Base-by-base conservation (phyloP, 768 basidiomycete genomes). In the Cantharellus anzutake region DNA sequence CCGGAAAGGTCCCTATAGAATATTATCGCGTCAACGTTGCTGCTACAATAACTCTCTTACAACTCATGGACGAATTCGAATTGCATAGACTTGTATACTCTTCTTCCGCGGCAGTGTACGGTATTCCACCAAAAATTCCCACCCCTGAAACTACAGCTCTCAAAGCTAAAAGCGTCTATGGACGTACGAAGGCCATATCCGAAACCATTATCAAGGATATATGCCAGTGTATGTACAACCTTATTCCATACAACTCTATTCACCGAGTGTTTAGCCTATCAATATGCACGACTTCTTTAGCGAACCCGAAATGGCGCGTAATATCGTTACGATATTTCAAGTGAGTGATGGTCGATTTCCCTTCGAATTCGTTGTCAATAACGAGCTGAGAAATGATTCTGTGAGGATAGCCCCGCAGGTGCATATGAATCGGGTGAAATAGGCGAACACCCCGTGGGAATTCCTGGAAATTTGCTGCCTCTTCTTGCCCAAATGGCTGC, bases 311-410 rank as follows among this genome's bases (percentile, higher is more conserved):
- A 64, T 94, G 88, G 87, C 75, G 81, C 42, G 87, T 82, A 0
- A 80, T 96, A 67, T 87, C 88, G 51, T 75, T 98, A 63, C 80
- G 96, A 59, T 99, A 98, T 73, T 99, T 99, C 85, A 99, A 99
- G 86, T 88, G 64, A 68, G 77, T 68, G 35, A 3, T 55, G 11
- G 51, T 35, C n/a, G 29, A 16, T 60, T n/a, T n/a, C n/a, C n/a
- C n/a, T n/a, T n/a, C n/a, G n/a, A n/a, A n/a, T 42, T 52, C 55
- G 41, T 20, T 38, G 42, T 51, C 3, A 51, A 38, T 1, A 14
- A 14, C 7, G 5, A 55, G 11, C 52, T 55, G 7, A 7, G 56
- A n/a, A 42, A 56, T 41, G 53, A 11, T 38, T 20, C 52, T 64
- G 53, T 61, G 35, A 2, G 5, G 53, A 0, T 65, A 94, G 90